Percentiles rank a stretch among this genome's conserved stretches.
Evolutionary conservation across 2,329 filamentous ascomycete genomes (phyloP).

Genomic region (Lithohypha guttulata): DNA sequence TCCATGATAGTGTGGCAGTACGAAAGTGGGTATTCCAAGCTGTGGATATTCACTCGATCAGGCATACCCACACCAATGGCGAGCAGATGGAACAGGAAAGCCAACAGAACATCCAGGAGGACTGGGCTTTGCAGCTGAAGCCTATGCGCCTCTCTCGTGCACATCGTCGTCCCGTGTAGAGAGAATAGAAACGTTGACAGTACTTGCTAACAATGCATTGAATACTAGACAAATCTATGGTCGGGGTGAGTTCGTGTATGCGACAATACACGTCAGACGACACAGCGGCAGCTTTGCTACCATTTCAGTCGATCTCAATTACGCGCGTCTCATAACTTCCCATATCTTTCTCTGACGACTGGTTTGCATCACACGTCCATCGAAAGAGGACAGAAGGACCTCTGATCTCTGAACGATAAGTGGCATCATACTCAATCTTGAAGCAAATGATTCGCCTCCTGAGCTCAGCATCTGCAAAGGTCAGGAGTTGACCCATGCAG

Average conservation of each 20-base stretch:
- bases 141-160: conserved; percentile 2
- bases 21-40: conserved; percentile 7
- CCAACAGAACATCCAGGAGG: not conserved
- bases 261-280: conserved; percentile 8
- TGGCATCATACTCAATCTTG: conserved; percentile 7
- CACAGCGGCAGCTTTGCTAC: no score
- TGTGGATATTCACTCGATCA: conserved; percentile 5
- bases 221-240: not conserved
- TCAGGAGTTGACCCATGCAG: conserved; percentile 8
- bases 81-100: conserved; percentile 1
- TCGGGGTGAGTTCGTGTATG: conserved; percentile 1
- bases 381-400: not conserved
- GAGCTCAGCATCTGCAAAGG: conserved; percentile 4
- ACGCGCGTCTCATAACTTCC: no score
- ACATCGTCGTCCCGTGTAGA: not conserved
- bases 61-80: conserved; percentile 7
- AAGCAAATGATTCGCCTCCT: conserved; percentile 8
- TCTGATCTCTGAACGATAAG: conserved; percentile 5
- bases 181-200: not conserved
- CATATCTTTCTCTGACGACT: no score
- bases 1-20: conserved; percentile 9
- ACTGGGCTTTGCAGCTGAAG: conserved; percentile 8
- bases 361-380: no score
- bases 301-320: not conserved
- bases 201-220: not conserved